phyloP scores from a whole-genome alignment of 208 protist species.

The Trypanosomatidae sp. region DNA sequence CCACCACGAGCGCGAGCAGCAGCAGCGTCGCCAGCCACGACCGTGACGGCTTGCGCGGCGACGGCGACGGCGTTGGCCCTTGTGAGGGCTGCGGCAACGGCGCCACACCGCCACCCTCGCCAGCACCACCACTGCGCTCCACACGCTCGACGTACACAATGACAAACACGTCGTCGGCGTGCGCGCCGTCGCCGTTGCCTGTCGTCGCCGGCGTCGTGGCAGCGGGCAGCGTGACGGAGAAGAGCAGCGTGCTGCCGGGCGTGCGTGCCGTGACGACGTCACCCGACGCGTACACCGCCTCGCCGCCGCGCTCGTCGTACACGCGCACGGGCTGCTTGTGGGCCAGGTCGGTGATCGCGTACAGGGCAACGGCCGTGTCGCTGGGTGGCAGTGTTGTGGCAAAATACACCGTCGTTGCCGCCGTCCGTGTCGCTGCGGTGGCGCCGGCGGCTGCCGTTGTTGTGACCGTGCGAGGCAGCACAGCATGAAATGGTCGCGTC shows the following conservation, averaged over 20 bases:
- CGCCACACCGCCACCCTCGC: too few species aligned
- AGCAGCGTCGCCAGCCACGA: conserved; percentile 1
- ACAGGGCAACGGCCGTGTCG: conserved; percentile 10
- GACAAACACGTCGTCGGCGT: too few species aligned
- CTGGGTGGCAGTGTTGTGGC: conserved; percentile 15
- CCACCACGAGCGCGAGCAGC: conserved; percentile 13
- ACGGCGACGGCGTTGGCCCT: too few species aligned
- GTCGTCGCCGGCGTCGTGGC: not conserved
- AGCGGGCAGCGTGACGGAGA: conserved; percentile 3
- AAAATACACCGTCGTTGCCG: conserved; percentile 48
- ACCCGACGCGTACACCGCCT: conserved; percentile 5
- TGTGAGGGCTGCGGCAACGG: too few species aligned
- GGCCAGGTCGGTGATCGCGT: not conserved
- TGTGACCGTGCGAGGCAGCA: conserved; percentile 18
- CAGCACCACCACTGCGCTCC: too few species aligned
- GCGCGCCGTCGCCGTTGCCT: not conserved
- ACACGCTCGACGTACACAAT: too few species aligned
- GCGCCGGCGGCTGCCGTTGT: conserved; percentile 1
- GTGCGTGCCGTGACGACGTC: conserved; percentile 6
- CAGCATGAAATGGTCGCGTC: conserved; percentile 8
- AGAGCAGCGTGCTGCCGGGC: conserved; percentile 6
- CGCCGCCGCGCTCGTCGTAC: conserved; percentile 2
- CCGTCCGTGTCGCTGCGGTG: too few species aligned
- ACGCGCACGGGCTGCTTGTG: not conserved
- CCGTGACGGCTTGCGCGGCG: too few species aligned